Percentiles rank a stretch among this genome's conserved stretches.
phyloP scores from a whole-genome alignment of 805 yeast genomes.

The Saccharomycopsis sp. region DNA sequence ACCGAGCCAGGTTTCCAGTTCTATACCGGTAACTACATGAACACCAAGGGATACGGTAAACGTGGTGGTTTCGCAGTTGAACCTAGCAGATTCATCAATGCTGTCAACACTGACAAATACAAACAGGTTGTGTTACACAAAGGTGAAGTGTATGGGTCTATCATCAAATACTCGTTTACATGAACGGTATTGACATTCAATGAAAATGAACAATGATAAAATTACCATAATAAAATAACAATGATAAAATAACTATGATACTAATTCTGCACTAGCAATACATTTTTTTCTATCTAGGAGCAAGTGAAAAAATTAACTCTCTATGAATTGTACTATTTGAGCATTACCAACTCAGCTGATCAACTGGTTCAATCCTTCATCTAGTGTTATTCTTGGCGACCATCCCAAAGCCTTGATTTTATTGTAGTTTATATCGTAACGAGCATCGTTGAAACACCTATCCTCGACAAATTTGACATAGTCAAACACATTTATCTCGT shows the following conservation, averaged over 20 bases:
- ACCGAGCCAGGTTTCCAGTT: conserved; percentile 66
- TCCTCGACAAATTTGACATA: conserved; percentile 28
- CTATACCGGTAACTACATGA: conserved; percentile 51
- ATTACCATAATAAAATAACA: too few relatives aligned
- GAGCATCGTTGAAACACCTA: conserved; percentile 23
- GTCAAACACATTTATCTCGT: conserved; percentile 5
- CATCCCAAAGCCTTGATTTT: background rate
- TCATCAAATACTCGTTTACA: conserved; percentile 21
- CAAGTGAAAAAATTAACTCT: too few relatives aligned
- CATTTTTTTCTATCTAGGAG: too few relatives aligned
- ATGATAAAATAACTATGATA: too few relatives aligned
- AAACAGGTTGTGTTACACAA: conserved; percentile 41
- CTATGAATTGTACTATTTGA: too few relatives aligned
- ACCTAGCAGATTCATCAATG: conserved; percentile 52
- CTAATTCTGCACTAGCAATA: too few relatives aligned
- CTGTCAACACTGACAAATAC: conserved; percentile 44
- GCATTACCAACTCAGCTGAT: background rate
- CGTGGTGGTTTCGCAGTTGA: conserved; percentile 57
- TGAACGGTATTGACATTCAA: background rate
- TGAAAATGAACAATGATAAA: background rate
- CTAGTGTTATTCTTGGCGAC: background rate
- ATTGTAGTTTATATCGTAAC: background rate
- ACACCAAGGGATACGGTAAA: conserved; percentile 29
- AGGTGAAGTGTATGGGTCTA: conserved; percentile 49
- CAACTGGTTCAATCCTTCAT: conserved; percentile 10